Base-by-base conservation (phyloP, 2,329 filamentous ascomycete genomes). In the Cercospora sp. region DNA sequence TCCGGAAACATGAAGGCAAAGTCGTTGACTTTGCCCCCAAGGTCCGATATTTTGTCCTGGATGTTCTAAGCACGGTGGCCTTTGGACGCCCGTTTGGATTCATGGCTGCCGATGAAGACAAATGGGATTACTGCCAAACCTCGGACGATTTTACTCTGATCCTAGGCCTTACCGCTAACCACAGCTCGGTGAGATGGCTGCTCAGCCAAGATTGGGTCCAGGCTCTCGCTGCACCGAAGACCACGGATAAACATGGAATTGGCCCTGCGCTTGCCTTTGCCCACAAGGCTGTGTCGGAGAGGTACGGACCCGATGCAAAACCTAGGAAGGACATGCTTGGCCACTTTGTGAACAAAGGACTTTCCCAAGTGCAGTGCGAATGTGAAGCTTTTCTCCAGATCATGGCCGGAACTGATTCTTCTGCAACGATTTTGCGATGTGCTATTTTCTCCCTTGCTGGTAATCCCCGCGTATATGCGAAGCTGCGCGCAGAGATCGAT, bases 341-440 rank as follows among this genome's bases (percentile, higher is more conserved):
- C 1, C 82, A 82, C 3, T 85, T 86, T 68, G 77, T 85, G 12
- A 74, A 77, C 4, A 80, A 84, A 71, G 80, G 79, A 71, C 70
- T 84, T 0, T 70, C 74, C 68, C 68, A 79, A 74, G 21, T 77
- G 18, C 73, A 82, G 66, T 80, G 69, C 72, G 82, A 74, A 77
- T 79, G 74, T 69, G 82, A 83, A 70, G 77, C 77, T 1, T 69
- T 80, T 26, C 65, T 81, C 55, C 79, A 81, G 67, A 81, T 83
- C 66, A 70, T 86, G 28, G 85, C 85, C 4, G 86, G 86, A 10
- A 84, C 85, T 0, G 86, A 88, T 66, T 86, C 85, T 0, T 85
- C 85, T 0, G 84, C 86, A 0, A 85, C 84, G 0, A 81, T 81
- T 5, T 81, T 88, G 18, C 81, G 85, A 4, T 79, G 79, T 21